Evolutionary conservation across 768 basidiomycete genomes (phyloP).

Genomic region (Tephrocybe sp.): DNA sequence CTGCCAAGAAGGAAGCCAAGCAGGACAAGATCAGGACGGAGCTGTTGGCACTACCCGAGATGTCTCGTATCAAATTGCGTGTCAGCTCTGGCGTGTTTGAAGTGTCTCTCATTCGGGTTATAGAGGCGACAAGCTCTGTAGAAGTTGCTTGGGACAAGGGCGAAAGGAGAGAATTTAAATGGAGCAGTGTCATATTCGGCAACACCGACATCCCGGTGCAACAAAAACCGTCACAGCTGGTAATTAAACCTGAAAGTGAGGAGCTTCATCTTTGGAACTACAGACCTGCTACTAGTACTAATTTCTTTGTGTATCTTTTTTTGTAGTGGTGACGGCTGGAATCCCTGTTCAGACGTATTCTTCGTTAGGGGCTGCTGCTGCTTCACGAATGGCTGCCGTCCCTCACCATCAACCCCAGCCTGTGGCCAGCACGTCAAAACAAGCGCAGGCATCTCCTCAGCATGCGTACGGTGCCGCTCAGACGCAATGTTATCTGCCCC

Average conservation of each 20-base stretch:
- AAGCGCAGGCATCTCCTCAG: conserved; percentile 1
- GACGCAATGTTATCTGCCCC: conserved; percentile 21
- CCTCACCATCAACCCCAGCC: conserved; percentile 8
- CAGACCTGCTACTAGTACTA: not conserved
- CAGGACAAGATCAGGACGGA: conserved; percentile 73
- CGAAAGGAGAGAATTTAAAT: conserved; percentile 76
- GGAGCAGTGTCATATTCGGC: conserved; percentile 81
- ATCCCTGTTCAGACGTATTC: conserved; percentile 32
- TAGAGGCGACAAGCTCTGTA: conserved; percentile 68
- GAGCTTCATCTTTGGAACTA: conserved; percentile 13
- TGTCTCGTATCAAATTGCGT: conserved; percentile 82
- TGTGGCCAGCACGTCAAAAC: conserved; percentile 14
- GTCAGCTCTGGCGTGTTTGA: conserved; percentile 85
- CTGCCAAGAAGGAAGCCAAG: conserved; percentile 73
- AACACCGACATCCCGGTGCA: conserved; percentile 68
- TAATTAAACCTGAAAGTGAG: conserved; percentile 49
- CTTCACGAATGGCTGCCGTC: conserved; percentile 5
- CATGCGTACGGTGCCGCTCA: conserved; percentile 18
- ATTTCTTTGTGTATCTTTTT: conserved; percentile 3
- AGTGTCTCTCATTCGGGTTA: conserved; percentile 72
- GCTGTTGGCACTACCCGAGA: conserved; percentile 65
- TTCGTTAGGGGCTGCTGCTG: conserved; percentile 27
- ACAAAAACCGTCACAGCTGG: conserved; percentile 65
- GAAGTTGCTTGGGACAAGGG: conserved; percentile 83
- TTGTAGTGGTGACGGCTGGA: conserved; percentile 20